Base-by-base conservation (phyloP, 2,329 filamentous ascomycete species). In the Colletotrichum sp. region DNA sequence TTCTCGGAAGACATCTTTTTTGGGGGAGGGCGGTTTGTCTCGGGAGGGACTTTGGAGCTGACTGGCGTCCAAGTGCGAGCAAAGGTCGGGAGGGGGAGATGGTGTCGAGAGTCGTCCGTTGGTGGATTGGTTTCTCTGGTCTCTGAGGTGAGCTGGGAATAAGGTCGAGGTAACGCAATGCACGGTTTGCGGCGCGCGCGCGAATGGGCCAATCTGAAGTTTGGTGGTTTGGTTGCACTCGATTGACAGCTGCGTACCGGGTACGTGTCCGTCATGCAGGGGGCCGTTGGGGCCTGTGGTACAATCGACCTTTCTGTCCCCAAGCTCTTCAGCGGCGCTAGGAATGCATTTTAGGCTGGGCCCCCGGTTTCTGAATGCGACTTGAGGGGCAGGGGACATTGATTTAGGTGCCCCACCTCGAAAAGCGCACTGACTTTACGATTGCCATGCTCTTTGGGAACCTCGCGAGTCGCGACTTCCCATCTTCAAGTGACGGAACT, bases 1-100 rank as follows among this genome's bases (percentile, higher is more conserved):
- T 88, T 85, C 78, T 85, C 84, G 75, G 81, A 79, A 15, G 78
- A 77, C 77, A 78, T 78, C 32, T 30, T 75, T 55, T 55, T 44
- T 9, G 13, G 34, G 22, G 68, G 76, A 66, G 63, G 26, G 18
- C 15, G 63, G 52, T 39, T 68, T 32, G 63, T 28, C 22, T 59
- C 16, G 34, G 24, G 28, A 36, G 48, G 13, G 12, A 22, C 28
- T 62, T 62, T 34, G 30, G 13, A 32, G 28, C 28, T 62, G 30
- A 52, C 44, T 52, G 22, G 44, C n/a, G n/a, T 22, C n/a, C n/a
- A 52, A 22, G 44, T 13, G 44, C 44, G 44, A 52, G 44, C 59
- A 62, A 62, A 22, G 13, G n/a, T 26, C 26, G n/a, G 48, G 18
- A 48, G 28, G 30, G 24, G 36, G 22, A 30, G 57, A 28, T 9